Percentiles rank a stretch among this genome's conserved stretches.
phyloP scores from a whole-genome alignment of 495 filamentous ascomycete species.

The Emericellopsis terricola region DNA sequence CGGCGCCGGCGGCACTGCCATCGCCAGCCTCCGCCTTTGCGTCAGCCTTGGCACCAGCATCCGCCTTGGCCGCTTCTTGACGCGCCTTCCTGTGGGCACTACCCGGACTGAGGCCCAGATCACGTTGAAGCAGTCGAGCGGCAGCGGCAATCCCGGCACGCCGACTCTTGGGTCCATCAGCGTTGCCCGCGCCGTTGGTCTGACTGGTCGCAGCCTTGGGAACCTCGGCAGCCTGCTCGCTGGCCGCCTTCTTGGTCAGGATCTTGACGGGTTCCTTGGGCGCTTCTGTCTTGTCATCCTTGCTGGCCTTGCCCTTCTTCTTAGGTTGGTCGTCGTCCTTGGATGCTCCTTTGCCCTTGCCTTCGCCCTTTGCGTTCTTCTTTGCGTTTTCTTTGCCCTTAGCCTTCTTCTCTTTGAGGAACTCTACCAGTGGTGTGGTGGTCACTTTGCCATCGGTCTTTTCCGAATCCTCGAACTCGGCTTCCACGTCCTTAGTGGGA shows the following conservation, averaged over 20 bases:
- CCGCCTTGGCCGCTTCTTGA: constrained; percentile 31
- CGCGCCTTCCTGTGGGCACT: constrained; percentile 35
- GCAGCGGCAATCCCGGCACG: constrained; percentile 59
- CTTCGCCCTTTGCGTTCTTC: constrained; percentile 17
- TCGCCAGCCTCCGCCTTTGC: constrained; percentile 11
- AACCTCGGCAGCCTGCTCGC: constrained; percentile 30
- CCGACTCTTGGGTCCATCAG: constrained; percentile 16
- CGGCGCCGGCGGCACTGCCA: constrained; percentile 17
- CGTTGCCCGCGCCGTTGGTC: constrained; percentile 6
- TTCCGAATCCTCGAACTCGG: constrained; percentile 28
- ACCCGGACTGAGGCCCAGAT: constrained; percentile 62
- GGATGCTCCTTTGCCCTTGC: constrained; percentile 33
- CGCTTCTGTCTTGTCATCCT: constrained; percentile 38
- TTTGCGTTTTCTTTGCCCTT: constrained; percentile 54
- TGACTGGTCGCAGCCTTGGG: constrained; percentile 20
- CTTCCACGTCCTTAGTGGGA: constrained; percentile 20
- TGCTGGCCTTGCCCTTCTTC: constrained; percentile 40
- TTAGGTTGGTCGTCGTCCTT: constrained; percentile 28
- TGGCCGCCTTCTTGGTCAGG: constrained; percentile 48
- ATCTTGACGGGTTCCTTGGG: constrained; percentile 63
- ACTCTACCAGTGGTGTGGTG: constrained; percentile 81
- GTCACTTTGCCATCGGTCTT: constrained; percentile 48
- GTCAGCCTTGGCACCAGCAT: constrained; percentile 21
- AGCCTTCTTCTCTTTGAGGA: constrained; percentile 76
- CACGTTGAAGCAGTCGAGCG: constrained; percentile 74